phyloP scores from a whole-genome alignment of 768 basidiomycete species.

The Mycena indigotica region DNA sequence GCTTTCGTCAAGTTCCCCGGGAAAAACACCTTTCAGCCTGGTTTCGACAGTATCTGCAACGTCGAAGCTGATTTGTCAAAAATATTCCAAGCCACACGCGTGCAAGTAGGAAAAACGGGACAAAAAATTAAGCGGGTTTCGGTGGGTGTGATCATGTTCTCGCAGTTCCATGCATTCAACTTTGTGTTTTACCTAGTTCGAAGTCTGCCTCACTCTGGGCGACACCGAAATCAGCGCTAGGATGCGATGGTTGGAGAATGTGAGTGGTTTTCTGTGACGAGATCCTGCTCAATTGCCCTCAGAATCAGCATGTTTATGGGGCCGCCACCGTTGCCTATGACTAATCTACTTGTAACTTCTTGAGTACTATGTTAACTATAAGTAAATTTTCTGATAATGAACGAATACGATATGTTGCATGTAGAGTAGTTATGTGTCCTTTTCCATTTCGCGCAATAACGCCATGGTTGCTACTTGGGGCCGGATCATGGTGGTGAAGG shows the following conservation, averaged over 20 bases:
- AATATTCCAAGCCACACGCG: slow-evolving; percentile 5
- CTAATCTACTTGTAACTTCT: background rate
- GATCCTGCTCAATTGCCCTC: background rate
- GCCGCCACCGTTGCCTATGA: slow-evolving; percentile 25
- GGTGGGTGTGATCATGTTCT: background rate
- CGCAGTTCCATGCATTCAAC: background rate
- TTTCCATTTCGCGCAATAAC: slow-evolving; percentile 15
- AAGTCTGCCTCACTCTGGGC: slow-evolving; percentile 21
- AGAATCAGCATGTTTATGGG: slow-evolving; percentile 18
- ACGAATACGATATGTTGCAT: background rate
- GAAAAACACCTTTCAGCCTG: slow-evolving; percentile 15
- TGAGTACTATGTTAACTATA: background rate
- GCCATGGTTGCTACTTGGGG: slow-evolving; percentile 20
- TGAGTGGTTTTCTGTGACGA: background rate
- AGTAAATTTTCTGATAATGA: background rate
- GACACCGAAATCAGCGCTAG: slow-evolving; percentile 25
- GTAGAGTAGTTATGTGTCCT: background rate
- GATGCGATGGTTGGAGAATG: slow-evolving; percentile 22
- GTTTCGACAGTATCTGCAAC: slow-evolving; percentile 19
- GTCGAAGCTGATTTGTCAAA: slow-evolving; percentile 12
- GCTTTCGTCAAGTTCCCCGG: slow-evolving; percentile 17
- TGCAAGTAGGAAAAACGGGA: background rate
- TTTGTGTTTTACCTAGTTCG: slow-evolving; percentile 9
- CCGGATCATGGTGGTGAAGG: background rate
- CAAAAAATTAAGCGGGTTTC: background rate